Base-by-base conservation (phyloP, 805 yeast species). In the Cyberlindnera nakhonratchasimensis region DNA sequence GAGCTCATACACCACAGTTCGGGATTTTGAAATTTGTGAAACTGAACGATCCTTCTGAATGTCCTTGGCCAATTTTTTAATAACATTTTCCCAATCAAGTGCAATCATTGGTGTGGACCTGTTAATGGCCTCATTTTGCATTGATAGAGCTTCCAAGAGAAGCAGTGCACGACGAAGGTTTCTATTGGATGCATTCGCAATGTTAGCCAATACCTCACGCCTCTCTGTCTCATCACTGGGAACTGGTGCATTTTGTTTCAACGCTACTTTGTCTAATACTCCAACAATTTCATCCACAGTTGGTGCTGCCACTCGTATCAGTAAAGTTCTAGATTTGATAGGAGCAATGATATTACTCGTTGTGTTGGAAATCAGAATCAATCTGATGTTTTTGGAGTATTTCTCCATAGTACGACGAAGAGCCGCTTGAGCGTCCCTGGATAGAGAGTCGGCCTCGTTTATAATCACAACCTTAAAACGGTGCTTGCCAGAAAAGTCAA, bases 351-450 rank as follows among this genome's bases (percentile, higher is more conserved):
- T 90, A 50, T 86, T 86, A 18, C 96, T 86, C 20, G 96, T 86
- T 3, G 96, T 79, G 59, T 88, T 91, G 53, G 96, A 86, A 17
- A 93, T 73, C 67, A 93, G 67, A 26, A 93, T 77, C 48, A 93
- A 69, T 47, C 99, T 76, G 52, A 93, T 79, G 58, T 88, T 90
- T 19, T 83, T 74, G 2, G 97, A 86, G 63, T 88, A 90, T 61
- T 88, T 90, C 60, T 90, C 97, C 96, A 90, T 90, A 1, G 96
- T 90, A 64, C 97, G 76, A 74, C 97, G 80, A 47, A 90, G 68
- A 0, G 97, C 97, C 4, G 96, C 95, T 60, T 90, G 97, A 0
- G 97, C 97, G 61, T 90, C 97, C 63, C 96, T 76, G 17, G 89
- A 82, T 48, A 90, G 70, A 6, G 87, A 77, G 50, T 90, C 96